Conservation (phyloP, 1,139 yeast genomes). For the Saccharomyces hybrid region DNA sequence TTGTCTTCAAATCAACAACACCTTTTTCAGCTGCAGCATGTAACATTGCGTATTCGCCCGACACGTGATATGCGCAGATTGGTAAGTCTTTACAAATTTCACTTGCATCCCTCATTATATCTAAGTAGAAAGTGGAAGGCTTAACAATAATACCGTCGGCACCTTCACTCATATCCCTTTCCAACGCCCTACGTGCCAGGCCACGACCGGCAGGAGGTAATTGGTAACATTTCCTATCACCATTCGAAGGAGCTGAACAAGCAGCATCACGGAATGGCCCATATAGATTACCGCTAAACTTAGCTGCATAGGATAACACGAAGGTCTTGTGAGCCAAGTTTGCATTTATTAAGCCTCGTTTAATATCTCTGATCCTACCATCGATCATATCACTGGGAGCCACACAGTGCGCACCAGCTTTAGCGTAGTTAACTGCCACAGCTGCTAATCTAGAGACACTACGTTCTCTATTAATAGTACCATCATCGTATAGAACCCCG, state of each 20-base stretch:
- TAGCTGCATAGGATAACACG: conserved; percentile 91
- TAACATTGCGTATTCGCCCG: conserved; percentile 97
- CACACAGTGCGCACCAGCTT: conserved; percentile 91
- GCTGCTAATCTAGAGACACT: conserved; percentile 84
- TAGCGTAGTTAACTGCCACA: conserved; percentile 91
- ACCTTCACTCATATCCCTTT: conserved; percentile 84
- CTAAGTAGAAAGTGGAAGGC: conserved; percentile 95
- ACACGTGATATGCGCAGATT: conserved; percentile 89
- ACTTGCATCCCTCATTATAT: conserved; percentile 81
- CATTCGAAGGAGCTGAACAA: conserved; percentile 80
- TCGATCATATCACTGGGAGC: conserved; percentile 99
- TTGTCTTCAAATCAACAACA: conserved; percentile 74
- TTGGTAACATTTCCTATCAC: conserved; percentile 91
- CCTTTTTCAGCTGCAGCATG: conserved; percentile 99
- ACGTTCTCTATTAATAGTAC: conserved; percentile 65
- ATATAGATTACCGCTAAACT: conserved; percentile 82
- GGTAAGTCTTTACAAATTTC: conserved; percentile 79
- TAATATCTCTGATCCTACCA: conserved; percentile 86
- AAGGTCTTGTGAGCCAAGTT: conserved; percentile 81
- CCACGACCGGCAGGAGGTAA: conserved; percentile 92
- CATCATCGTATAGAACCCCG: conserved; percentile 83
- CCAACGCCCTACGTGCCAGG: conserved; percentile 83
- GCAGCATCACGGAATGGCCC: conserved; percentile 99
- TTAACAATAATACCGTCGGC: conserved; percentile 93
- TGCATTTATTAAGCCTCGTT: conserved; percentile 75